Percentiles rank a stretch among this genome's conserved stretches.
phyloP scores from a whole-genome alignment of 2,329 filamentous ascomycete species.

The Scopulariopsis brevicaulis region DNA sequence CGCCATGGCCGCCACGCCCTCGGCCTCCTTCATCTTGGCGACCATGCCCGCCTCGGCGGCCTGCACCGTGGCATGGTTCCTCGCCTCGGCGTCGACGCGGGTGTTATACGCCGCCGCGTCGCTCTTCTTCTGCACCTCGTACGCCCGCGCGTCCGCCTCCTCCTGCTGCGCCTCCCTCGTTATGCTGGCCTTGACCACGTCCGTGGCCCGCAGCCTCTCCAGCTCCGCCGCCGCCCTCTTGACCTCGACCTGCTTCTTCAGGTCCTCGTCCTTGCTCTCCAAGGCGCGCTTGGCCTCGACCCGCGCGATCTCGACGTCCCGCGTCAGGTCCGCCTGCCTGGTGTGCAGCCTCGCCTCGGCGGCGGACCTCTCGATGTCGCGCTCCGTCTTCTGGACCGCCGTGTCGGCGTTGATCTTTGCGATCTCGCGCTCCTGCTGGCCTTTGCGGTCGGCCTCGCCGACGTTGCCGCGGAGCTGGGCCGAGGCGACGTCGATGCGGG shows the following conservation, averaged over 20 bases:
- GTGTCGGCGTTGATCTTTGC: slow-evolving; percentile 83
- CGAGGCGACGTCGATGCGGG: slow-evolving; percentile 53
- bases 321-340: slow-evolving; percentile 58
- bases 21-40: slow-evolving; percentile 59
- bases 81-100: slow-evolving; percentile 30
- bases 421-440: slow-evolving; percentile 74
- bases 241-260: slow-evolving; percentile 67
- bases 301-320: slow-evolving; percentile 64
- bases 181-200: slow-evolving; percentile 69
- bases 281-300: slow-evolving; percentile 64
- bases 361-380: slow-evolving; percentile 68
- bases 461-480: slow-evolving; percentile 57
- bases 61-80: slow-evolving; percentile 24
- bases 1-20: slow-evolving; percentile 67
- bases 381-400: slow-evolving; percentile 72
- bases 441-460: slow-evolving; percentile 66
- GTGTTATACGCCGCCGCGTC: slow-evolving; percentile 37
- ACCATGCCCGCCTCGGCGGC: slow-evolving; percentile 49
- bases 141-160: slow-evolving; percentile 53
- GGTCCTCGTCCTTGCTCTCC: slow-evolving; percentile 67
- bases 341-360: slow-evolving; percentile 69
- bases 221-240: slow-evolving; percentile 71
- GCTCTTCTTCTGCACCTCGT: slow-evolving; percentile 47
- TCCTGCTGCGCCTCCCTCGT: slow-evolving; percentile 57
- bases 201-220: slow-evolving; percentile 64